phyloP scores from a whole-genome alignment of 371 early-diverging fungal species.

The Apophysomyces trapeziformis region DNA sequence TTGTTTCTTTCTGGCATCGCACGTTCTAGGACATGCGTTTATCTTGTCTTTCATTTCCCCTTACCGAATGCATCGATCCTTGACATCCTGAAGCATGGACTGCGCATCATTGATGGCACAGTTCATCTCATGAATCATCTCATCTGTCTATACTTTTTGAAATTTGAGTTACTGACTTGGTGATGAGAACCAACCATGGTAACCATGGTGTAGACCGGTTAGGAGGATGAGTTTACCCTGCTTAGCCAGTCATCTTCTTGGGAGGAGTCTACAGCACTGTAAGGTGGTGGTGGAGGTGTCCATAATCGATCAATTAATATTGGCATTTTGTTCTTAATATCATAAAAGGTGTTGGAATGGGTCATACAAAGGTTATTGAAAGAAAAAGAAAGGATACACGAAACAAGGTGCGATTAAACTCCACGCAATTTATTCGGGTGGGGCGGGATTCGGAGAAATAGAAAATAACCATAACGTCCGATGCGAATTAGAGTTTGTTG shows the following conservation, averaged over 20 bases:
- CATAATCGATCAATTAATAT: background rate
- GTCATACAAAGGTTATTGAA: background rate
- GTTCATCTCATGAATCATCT: conserved; percentile 4
- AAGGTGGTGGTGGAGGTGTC: conserved; percentile 4
- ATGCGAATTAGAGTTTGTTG: background rate
- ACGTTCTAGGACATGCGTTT: background rate
- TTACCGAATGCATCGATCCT: conserved; percentile 1
- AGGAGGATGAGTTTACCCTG: background rate
- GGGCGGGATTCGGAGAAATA: conserved; percentile 5
- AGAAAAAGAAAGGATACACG: conserved; percentile 4
- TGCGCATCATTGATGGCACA: conserved; percentile 3
- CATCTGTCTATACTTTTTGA: conserved; percentile 6
- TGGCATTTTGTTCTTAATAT: background rate
- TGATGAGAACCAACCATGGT: too few species aligned
- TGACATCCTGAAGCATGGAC: conserved; percentile 5
- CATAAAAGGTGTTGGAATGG: background rate
- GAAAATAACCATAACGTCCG: background rate
- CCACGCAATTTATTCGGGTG: conserved; percentile 6
- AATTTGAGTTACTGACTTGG: background rate
- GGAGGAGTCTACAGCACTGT: background rate
- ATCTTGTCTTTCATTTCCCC: background rate
- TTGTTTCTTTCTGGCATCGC: background rate
- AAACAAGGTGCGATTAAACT: background rate
- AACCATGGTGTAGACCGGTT: too few species aligned
- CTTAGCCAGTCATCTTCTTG: background rate